phyloP scores from a whole-genome alignment of 192 early-diverging fungal genomes.

The Podila horticola region DNA sequence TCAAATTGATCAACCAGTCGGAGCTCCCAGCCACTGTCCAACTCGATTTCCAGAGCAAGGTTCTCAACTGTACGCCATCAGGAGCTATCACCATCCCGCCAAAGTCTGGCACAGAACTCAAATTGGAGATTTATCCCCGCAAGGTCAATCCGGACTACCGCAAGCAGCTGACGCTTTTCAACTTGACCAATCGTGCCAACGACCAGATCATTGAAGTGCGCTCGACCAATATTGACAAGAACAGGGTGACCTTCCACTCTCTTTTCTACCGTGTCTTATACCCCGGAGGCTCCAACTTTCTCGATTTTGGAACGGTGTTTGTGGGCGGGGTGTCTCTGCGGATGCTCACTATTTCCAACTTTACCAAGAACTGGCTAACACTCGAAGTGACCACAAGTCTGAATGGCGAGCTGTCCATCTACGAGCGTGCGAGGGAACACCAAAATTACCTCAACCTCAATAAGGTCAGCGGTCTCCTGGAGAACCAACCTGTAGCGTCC shows the following conservation, averaged over 20 bases:
- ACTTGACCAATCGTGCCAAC: conserved; percentile 88
- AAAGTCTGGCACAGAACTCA: conserved; percentile 77
- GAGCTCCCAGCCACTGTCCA: conserved; percentile 87
- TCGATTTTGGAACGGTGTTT: conserved; percentile 93
- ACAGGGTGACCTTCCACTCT: conserved; percentile 96
- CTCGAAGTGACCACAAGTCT: conserved; percentile 59
- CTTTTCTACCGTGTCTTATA: conserved; percentile 93
- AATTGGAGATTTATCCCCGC: conserved; percentile 95
- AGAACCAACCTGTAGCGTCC: neutral
- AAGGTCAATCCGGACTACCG: conserved; percentile 98
- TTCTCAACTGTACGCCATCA: conserved; percentile 77
- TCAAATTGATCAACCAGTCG: conserved; percentile 86
- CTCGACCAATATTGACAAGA: conserved; percentile 95
- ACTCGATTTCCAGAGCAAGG: conserved; percentile 91
- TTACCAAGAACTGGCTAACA: conserved; percentile 65
- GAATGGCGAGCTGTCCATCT: conserved; percentile 50
- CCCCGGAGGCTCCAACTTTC: conserved; percentile 89
- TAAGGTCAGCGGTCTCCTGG: conserved; percentile 3
- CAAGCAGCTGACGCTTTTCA: conserved; percentile 95
- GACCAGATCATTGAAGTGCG: conserved; percentile 91
- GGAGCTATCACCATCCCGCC: conserved; percentile 84
- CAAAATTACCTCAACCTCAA: conserved; percentile 24
- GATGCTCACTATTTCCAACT: conserved; percentile 87
- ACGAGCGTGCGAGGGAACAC: conserved; percentile 45
- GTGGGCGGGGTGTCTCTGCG: conserved; percentile 84